A percentile compares a stretch with the other conserved stretches of the same genome.
These are phyloP conservation scores for Drosera spatulata DNA, from an alignment of 179 eudicot genomes.

Conservation along the genomic window DNA sequence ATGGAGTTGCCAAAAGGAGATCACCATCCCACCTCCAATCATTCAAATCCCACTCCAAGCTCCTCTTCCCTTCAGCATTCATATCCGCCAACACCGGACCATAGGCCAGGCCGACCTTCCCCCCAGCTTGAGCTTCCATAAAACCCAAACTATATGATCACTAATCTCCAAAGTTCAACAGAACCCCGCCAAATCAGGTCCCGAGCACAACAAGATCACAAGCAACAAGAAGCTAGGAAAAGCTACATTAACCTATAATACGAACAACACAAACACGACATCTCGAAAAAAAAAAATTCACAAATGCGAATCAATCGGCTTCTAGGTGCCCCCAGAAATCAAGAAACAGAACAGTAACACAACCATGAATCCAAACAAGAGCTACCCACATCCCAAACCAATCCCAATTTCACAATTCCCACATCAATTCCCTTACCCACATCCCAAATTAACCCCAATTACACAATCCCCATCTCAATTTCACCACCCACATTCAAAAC, in stretches of 20 bases:
- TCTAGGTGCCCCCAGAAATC: slow-evolving; percentile 16
- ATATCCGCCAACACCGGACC: slow-evolving; percentile 32
- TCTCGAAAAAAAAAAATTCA: too few species aligned
- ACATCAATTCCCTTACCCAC: too few species aligned
- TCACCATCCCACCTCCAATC: slow-evolving; percentile 94
- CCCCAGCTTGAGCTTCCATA: slow-evolving; percentile 55
- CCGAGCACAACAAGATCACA: too few species aligned
- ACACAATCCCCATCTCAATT: slow-evolving; percentile 23
- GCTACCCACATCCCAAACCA: slow-evolving; percentile 25
- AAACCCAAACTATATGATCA: slow-evolving; percentile 5
- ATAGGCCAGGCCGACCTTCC: slow-evolving; percentile 23
- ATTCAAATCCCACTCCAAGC: slow-evolving; percentile 64
- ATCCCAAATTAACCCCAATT: too few species aligned
- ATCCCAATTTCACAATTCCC: slow-evolving; percentile 13
- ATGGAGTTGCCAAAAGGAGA: too few species aligned
- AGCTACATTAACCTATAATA: too few species aligned
- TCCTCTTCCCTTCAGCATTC: slow-evolving; percentile 41
- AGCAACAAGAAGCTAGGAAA: too few species aligned
- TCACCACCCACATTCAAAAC: neutral
- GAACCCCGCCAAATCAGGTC: slow-evolving; percentile 1
- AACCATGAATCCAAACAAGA: slow-evolving; percentile 33
- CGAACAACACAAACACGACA: too few species aligned
- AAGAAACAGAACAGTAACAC: slow-evolving; percentile 26
- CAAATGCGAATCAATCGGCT: slow-evolving; percentile 30
- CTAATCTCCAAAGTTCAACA: slow-evolving; percentile 5